These are phyloP conservation scores for Calonectria leucothoes DNA, from an alignment of 2,329 filamentous ascomycete genomes.

Conservation along the genomic window DNA sequence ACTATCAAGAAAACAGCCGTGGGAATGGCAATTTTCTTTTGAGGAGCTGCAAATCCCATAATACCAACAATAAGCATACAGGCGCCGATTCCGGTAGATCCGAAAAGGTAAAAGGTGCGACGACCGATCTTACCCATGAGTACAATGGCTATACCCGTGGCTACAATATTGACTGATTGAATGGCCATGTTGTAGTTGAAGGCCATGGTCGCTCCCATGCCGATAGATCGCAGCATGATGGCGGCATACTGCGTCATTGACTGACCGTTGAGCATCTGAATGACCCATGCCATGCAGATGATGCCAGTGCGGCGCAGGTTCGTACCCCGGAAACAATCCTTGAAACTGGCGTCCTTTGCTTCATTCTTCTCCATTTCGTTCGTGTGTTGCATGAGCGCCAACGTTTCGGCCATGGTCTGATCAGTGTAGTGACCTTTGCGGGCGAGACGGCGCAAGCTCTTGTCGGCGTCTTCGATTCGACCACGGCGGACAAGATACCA, in stretches of 20 bases:
- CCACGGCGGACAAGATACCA: constrained; percentile 61
- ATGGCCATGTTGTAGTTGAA: constrained; percentile 62
- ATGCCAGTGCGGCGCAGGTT: constrained; percentile 52
- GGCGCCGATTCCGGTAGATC: constrained; percentile 52
- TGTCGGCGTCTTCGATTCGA: constrained; percentile 51
- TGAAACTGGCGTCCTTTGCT: constrained; percentile 59
- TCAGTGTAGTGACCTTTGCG: constrained; percentile 48
- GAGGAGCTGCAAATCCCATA: constrained; percentile 46
- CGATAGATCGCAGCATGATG: constrained; percentile 63
- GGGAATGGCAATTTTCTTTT: constrained; percentile 41
- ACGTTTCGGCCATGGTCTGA: constrained; percentile 50
- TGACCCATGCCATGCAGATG: constrained; percentile 51
- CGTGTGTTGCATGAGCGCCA: constrained; percentile 57
- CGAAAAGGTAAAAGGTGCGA: constrained; percentile 53
- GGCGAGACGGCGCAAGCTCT: constrained; percentile 53
- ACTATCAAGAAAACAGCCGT: constrained; percentile 48
- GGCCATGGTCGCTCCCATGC: constrained; percentile 54
- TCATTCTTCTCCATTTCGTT: constrained; percentile 54
- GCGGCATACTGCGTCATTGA: constrained; percentile 66
- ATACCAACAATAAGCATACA: constrained; percentile 57
- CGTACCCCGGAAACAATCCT: constrained; percentile 59
- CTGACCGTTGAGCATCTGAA: constrained; percentile 51
- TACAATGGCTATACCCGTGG: constrained; percentile 53
- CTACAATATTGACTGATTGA: constrained; percentile 56
- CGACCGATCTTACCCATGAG: constrained; percentile 53